phyloP scores from a whole-genome alignment of 177 flowering plant species.

The Vitis hybrid region DNA sequence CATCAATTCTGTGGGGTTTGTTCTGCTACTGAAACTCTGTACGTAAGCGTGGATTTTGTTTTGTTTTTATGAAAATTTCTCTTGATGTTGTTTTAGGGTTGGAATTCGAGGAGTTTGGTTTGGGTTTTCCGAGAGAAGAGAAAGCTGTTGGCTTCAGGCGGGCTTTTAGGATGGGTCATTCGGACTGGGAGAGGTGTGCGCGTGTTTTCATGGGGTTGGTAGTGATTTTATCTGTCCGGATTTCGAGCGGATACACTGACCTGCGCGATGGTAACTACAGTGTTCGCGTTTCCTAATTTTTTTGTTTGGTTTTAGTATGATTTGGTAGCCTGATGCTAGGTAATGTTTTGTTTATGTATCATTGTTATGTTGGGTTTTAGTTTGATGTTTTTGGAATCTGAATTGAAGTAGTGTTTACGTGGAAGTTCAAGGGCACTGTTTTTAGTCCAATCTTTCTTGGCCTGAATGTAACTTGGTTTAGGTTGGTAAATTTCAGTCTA shows the following conservation, averaged over 20 bases:
- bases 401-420: too few species aligned
- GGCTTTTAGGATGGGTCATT: conserved; percentile 15
- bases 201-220: conserved; percentile 23
- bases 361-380: too few species aligned
- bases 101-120: not conserved
- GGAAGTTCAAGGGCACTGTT: too few species aligned
- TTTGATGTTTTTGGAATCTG: too few species aligned
- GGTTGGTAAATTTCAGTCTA: too few species aligned
- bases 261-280: conserved; percentile 51
- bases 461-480: too few species aligned
- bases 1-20: too few species aligned
- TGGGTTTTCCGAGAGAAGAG: not conserved
- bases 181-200: conserved; percentile 14
- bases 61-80: too few species aligned
- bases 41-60: too few species aligned
- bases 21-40: too few species aligned
- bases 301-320: not conserved
- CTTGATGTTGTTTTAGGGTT: too few species aligned
- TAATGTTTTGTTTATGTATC: not conserved
- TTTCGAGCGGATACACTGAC: conserved; percentile 42
- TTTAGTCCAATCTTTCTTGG: too few species aligned
- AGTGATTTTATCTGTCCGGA: conserved; percentile 22
- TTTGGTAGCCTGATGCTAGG: not conserved
- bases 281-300: not conserved
- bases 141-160: not conserved